Conservation (phyloP, 2,329 filamentous ascomycete species). For the Aspergillus transmontanensis region DNA sequence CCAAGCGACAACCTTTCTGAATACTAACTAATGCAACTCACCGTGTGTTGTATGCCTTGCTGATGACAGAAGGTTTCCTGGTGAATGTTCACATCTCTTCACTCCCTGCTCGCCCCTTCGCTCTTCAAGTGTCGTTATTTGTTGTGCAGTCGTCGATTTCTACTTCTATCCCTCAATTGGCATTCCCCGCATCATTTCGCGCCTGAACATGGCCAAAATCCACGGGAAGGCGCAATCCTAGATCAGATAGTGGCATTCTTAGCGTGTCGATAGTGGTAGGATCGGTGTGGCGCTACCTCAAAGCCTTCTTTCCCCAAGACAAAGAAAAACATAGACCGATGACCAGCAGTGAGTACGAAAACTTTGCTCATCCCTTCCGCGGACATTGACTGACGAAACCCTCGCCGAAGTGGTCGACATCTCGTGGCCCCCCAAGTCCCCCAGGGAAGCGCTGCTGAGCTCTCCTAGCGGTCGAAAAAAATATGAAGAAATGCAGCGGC, state of each 20-base stretch:
- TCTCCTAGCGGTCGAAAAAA: constrained; percentile 79
- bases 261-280: neutral
- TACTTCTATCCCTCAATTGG: neutral
- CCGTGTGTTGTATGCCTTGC: neutral
- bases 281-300: neutral
- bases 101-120: neutral
- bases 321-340: constrained; percentile 8
- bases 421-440: constrained; percentile 65
- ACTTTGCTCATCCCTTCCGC: neutral
- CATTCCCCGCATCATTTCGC: constrained; percentile 14
- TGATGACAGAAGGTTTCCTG: neutral
- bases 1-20: neutral
- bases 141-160: neutral
- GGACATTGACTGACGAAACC: constrained; percentile 12
- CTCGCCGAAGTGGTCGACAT: constrained; percentile 43
- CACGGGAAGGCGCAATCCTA: neutral
- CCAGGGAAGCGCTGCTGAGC: constrained; percentile 63
- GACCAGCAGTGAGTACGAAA: constrained; percentile 27
- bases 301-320: neutral
- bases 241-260: neutral
- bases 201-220: constrained; percentile 14
- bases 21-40: neutral
- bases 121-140: neutral
- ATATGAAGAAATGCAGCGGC: constrained; percentile 68
- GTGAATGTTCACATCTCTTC: neutral